Base-by-base conservation (phyloP, 305 asterid species). In the Fraxinus latifolia region DNA sequence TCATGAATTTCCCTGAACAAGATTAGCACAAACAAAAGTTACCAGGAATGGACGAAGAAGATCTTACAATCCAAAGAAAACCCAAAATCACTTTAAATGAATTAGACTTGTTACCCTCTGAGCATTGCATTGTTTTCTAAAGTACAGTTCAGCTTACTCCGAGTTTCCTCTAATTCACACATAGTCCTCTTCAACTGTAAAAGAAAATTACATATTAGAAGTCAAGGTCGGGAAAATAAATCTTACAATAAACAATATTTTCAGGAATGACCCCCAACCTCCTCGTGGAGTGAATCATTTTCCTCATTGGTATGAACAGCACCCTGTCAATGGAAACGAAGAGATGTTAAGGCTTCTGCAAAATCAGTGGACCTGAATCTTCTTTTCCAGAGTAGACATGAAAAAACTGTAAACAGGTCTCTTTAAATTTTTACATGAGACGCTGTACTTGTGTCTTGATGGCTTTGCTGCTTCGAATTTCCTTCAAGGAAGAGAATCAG, bases 61-160 rank as follows among this genome's bases (percentile, higher is more conserved):
- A 84, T 79, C 68, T 75, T 50, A 31, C 27, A 77, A 55, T 47
- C 32, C 23, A 55, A 70, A 25, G 15, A 79, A 80, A 81, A 68
- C 44, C 80, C 80, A 87, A 58, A 65, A 70, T 76, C 76, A 19
- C 47, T 25, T 74, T 37, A 78, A 58, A 80, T 75, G 74, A 73
- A 72, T 65, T 33, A 1, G 76, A 82, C 71, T 25, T 39, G 9
- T 83, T 86, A 93, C 99, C 95, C 79, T 82, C 86, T 88, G 84
- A 94, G 97, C 88, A 88, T 90, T 82, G 89, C 89, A 88, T 94
- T 96, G 85, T 92, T 90, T 80, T 91, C 97, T 70, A 93, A 87
- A 81, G 90, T 88, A 89, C 84, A 47, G 80, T 88, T 88, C 25
- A 93, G 89, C 79, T 93, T 93, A 39, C 81, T 84, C 85, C 90